phyloP scores from a whole-genome alignment of 768 basidiomycete genomes.

The Phaffia australis region DNA sequence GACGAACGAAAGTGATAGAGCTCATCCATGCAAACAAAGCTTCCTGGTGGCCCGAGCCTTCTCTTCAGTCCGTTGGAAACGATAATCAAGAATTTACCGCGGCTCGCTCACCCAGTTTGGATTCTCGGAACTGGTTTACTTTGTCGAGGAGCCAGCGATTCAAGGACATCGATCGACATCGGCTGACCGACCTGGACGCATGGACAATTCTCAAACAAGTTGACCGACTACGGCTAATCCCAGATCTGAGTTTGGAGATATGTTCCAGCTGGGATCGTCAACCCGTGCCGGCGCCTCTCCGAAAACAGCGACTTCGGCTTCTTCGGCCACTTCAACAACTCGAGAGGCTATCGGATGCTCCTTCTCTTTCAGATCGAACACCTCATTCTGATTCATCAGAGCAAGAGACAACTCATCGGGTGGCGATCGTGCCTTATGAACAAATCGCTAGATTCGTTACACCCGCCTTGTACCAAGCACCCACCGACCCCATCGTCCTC shows the following conservation, averaged over 20 bases:
- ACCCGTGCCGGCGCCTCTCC: not conserved
- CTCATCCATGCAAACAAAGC: not conserved
- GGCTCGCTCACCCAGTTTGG: no score
- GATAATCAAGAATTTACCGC: no score
- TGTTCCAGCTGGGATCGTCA: slow-evolving; percentile 8
- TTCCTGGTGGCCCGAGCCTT: not conserved
- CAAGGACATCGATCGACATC: no score
- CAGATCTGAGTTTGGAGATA: not conserved
- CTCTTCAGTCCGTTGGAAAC: no score
- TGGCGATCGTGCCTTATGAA: slow-evolving; percentile 4
- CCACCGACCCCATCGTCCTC: slow-evolving; percentile 1
- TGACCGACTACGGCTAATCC: no score
- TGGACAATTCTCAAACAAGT: no score
- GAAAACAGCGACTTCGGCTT: not conserved
- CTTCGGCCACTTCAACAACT: not conserved
- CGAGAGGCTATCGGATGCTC: not conserved
- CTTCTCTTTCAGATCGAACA: not conserved
- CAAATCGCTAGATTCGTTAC: not conserved
- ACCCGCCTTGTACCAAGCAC: not conserved
- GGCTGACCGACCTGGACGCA: no score
- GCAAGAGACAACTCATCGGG: not conserved
- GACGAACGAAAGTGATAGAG: not conserved
- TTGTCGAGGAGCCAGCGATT: no score
- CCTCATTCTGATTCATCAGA: no score
- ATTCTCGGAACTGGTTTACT: not conserved